Base-by-base conservation (phyloP, 176 grass and related monocot genomes). In the Juncus inflexus region DNA sequence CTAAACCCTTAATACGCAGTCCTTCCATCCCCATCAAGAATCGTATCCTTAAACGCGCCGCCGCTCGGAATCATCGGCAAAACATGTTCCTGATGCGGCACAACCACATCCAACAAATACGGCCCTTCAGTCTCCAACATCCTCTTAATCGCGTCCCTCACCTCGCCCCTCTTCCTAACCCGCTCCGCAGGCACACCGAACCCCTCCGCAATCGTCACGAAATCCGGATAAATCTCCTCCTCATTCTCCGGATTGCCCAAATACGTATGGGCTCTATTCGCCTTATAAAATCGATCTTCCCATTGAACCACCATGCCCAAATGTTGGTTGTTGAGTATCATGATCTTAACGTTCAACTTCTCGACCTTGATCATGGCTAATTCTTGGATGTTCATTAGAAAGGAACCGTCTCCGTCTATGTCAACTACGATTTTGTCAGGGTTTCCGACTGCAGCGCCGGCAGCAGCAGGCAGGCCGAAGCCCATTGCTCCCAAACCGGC, bases 51-150 rank as follows among this genome's bases (percentile, higher is more conserved):
- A 58, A 99, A 99, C 52, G 85, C 88, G 3, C 95, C 95, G 10
- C 89, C 95, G 13, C 83, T 92, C 6, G 95, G 89, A 49, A 99
- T 99, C 95, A 99, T 99, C 66, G 95, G 95, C 69, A 99, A 83
- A 52, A 92, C 89, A 40, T 99, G 95, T 75, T 99, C 95, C 68
- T 90, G 83, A 62, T 99, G 95, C 0, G 95, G 95, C 38, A 99
- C 80, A 0, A 92, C 72, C 54, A 99, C 74, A 82, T 99, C 94
- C 68, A 99, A 50, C 70, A 99, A 70, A 73, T 92, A 99, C 0
- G 94, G 94, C 12, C 94, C 94, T 9, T 87, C 85, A 3, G 85
- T 92, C 12, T 92, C 83, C 3, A 99, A 83, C 94, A 99, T 99
- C 76, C 84, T 86, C 69, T 77, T 80, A 57, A 99, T 86, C 12